Percentiles rank a stretch among this genome's conserved stretches.
These are phyloP conservation scores for Isoetes taiwanensis DNA, from an alignment of 75 land plant genomes.

Conservation along the genomic window DNA sequence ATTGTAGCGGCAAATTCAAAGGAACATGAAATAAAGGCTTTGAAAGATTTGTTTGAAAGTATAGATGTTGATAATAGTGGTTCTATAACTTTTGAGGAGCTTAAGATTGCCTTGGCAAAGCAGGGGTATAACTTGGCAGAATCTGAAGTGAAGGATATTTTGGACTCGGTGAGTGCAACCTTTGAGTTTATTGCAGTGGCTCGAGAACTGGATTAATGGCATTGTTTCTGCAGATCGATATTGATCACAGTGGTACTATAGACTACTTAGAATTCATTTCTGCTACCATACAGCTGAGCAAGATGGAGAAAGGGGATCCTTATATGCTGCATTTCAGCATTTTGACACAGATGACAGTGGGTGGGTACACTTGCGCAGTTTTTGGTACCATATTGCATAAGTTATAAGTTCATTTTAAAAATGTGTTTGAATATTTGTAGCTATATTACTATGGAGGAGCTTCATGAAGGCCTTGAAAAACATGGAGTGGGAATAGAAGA, in stretches of 20 bases:
- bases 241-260: not conserved
- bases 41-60: not conserved
- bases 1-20: too few species aligned
- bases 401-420: too few species aligned
- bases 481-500: too few species aligned
- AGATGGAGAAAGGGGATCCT: constrained; percentile 6
- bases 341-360: constrained; percentile 4
- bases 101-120: not conserved
- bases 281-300: constrained; percentile 1
- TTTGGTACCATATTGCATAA: not conserved
- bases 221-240: not conserved
- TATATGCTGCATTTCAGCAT: constrained; percentile 2
- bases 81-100: constrained; percentile 1
- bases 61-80: not conserved
- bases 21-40: not conserved
- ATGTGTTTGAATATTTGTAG: too few species aligned
- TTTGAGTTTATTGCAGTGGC: too few species aligned
- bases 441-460: too few species aligned
- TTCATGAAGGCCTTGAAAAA: too few species aligned
- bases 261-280: not conserved
- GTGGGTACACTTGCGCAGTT: not conserved
- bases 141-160: not conserved
- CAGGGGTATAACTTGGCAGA: not conserved
- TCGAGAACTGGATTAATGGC: too few species aligned
- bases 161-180: not conserved